Evolutionary conservation across 2,329 filamentous ascomycete genomes (phyloP).

Genomic region (Pseudogymnoascus verrucosus): DNA sequence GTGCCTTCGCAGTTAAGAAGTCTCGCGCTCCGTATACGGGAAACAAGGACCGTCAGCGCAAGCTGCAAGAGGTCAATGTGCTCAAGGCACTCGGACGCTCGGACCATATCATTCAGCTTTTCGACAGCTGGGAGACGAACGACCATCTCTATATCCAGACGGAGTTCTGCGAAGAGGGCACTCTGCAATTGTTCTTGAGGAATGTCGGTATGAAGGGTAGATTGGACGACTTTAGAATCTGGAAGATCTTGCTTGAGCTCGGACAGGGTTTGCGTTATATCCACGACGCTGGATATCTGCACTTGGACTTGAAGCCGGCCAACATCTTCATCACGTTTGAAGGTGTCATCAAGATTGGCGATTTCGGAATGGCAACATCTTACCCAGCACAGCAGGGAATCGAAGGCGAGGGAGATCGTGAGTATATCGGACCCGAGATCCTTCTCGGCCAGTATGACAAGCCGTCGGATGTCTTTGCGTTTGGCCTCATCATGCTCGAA

Average conservation of each 20-base stretch:
- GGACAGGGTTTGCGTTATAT: slow-evolving; percentile 82
- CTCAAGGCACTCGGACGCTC: slow-evolving; percentile 68
- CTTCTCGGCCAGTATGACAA: slow-evolving; percentile 81
- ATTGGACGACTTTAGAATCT: slow-evolving; percentile 94
- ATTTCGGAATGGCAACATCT: slow-evolving; percentile 73
- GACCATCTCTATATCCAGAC: slow-evolving; percentile 92
- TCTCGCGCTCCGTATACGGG: slow-evolving; percentile 73
- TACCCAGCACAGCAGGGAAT: slow-evolving; percentile 71
- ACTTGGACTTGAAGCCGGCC: slow-evolving; percentile 77
- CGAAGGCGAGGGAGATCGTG: slow-evolving; percentile 88
- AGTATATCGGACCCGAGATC: slow-evolving; percentile 93
- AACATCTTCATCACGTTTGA: slow-evolving; percentile 78
- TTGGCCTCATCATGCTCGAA: slow-evolving; percentile 91
- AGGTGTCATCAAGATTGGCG: slow-evolving; percentile 74
- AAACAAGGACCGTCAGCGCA: slow-evolving; percentile 68
- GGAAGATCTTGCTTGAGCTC: slow-evolving; percentile 91
- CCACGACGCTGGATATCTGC: slow-evolving; percentile 78
- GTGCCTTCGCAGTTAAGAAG: slow-evolving; percentile 90
- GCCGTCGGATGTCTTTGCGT: slow-evolving; percentile 85
- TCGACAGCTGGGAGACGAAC: slow-evolving; percentile 82
- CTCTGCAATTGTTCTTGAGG: slow-evolving; percentile 76
- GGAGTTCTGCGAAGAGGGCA: slow-evolving; percentile 92
- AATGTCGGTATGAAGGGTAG: slow-evolving; percentile 75
- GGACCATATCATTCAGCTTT: slow-evolving; percentile 77
- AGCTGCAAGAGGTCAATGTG: slow-evolving; percentile 75